phyloP scores from a whole-genome alignment of 805 yeast species.

The Kregervanrija fluxuum region DNA sequence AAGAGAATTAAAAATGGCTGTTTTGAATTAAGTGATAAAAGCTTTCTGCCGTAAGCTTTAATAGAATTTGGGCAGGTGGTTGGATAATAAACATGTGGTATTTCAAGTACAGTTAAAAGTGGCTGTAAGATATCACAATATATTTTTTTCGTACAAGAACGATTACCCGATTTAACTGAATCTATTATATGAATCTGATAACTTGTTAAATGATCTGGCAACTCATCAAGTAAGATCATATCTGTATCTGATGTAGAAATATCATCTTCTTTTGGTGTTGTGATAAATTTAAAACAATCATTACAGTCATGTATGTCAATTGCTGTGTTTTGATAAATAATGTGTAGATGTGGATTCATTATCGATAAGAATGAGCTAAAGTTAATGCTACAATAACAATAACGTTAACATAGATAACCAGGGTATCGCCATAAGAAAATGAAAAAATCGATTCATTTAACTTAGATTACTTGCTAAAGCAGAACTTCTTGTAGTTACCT shows the following conservation, averaged over 20 bases:
- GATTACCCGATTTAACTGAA: constrained; percentile 41
- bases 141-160: constrained; percentile 12
- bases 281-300: no score
- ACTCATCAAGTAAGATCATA: not conserved
- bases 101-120: constrained; percentile 31
- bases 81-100: constrained; percentile 19
- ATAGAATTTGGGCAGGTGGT: constrained; percentile 38
- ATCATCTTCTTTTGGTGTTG: no score
- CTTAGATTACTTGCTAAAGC: no score
- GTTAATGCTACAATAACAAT: no score
- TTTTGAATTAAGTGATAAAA: constrained; percentile 14
- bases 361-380: no score
- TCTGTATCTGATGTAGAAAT: not conserved
- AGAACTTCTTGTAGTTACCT: no score
- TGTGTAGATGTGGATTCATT: no score
- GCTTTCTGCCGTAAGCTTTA: constrained; percentile 20
- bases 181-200: constrained; percentile 32
- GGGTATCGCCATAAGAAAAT: no score
- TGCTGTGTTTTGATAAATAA: no score
- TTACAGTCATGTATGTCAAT: no score
- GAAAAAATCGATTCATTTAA: no score
- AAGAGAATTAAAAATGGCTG: constrained; percentile 41
- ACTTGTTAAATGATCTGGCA: constrained; percentile 3
- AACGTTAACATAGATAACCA: no score
- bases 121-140: constrained; percentile 41